Conservation (phyloP, 345 rosid genomes). For the Hibiscus trionum region DNA sequence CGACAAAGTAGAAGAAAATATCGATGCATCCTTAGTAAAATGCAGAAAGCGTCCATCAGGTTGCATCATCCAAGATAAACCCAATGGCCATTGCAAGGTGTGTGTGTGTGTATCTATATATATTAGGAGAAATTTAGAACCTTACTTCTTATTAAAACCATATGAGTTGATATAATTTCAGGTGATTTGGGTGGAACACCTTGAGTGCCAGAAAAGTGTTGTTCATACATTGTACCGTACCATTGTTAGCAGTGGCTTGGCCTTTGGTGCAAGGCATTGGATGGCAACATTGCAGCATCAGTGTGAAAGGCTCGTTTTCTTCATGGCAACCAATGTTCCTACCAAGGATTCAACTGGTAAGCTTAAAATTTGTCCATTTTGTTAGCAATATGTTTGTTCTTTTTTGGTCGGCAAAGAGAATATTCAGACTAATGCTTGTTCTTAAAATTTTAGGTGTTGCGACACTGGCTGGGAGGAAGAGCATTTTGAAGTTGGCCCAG, state of each 20-base stretch:
- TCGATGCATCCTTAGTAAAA: slow-evolving; percentile 73
- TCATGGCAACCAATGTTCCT: slow-evolving; percentile 99
- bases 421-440: slow-evolving; percentile 18
- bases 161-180: slow-evolving; percentile 15
- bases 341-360: slow-evolving; percentile 91
- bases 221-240: slow-evolving; percentile 72
- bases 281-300: slow-evolving; percentile 74
- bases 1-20: slow-evolving; percentile 70
- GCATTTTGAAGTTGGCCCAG: slow-evolving; percentile 83
- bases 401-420: not conserved
- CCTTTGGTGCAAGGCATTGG: slow-evolving; percentile 97
- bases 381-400: not conserved
- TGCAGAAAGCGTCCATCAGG: slow-evolving; percentile 84
- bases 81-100: slow-evolving; percentile 93
- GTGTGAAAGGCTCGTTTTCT: slow-evolving; percentile 89
- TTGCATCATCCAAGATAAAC: slow-evolving; percentile 25
- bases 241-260: slow-evolving; percentile 69
- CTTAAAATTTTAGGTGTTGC: slow-evolving; percentile 50
- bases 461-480: slow-evolving; percentile 86
- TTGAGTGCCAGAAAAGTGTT: slow-evolving; percentile 66
- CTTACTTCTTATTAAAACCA: no score
- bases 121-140: not conserved
- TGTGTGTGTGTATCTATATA: not conserved
- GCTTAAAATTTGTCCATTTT: not conserved
- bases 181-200: slow-evolving; percentile 96